Conservation (phyloP, 106 monocot genomes). For the Acanthochlamys bracteata region DNA sequence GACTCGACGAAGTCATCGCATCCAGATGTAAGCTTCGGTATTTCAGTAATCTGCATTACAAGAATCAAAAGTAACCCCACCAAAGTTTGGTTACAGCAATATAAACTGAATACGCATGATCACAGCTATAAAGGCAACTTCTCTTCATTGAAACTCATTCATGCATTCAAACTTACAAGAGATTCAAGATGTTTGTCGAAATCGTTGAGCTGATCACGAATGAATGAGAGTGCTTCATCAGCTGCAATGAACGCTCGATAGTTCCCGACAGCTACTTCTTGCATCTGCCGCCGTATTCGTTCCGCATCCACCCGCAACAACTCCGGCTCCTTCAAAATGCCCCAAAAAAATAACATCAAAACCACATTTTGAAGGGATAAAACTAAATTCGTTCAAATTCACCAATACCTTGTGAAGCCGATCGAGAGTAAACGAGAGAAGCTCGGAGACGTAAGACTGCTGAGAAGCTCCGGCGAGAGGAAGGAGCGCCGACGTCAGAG, state of each 20-base stretch:
- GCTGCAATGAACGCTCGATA: constrained; percentile 88
- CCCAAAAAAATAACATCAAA: too few relatives aligned
- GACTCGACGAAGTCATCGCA: constrained; percentile 89
- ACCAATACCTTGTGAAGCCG: constrained; percentile 85
- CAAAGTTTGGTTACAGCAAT: too few relatives aligned
- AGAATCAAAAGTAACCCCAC: too few relatives aligned
- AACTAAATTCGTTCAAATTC: background rate
- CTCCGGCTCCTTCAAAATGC: constrained; percentile 77
- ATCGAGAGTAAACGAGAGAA: constrained; percentile 96
- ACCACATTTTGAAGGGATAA: background rate
- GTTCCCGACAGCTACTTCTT: constrained; percentile 94
- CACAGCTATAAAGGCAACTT: too few relatives aligned
- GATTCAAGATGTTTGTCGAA: constrained; percentile 77
- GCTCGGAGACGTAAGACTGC: constrained; percentile 92
- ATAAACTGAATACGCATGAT: too few relatives aligned
- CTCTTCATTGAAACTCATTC: too few relatives aligned
- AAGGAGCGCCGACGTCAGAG: constrained; percentile 26
- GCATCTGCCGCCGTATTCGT: constrained; percentile 91
- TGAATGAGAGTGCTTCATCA: constrained; percentile 62
- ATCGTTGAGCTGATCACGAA: constrained; percentile 50
- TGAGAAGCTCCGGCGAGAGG: constrained; percentile 59
- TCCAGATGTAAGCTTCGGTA: constrained; percentile 80
- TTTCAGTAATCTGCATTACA: constrained; percentile 67
- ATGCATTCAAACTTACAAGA: constrained; percentile 52
- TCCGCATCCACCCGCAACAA: constrained; percentile 91